phyloP scores from a whole-genome alignment of 1,284 basidiomycete genomes.

The Phlebopus sp. region DNA sequence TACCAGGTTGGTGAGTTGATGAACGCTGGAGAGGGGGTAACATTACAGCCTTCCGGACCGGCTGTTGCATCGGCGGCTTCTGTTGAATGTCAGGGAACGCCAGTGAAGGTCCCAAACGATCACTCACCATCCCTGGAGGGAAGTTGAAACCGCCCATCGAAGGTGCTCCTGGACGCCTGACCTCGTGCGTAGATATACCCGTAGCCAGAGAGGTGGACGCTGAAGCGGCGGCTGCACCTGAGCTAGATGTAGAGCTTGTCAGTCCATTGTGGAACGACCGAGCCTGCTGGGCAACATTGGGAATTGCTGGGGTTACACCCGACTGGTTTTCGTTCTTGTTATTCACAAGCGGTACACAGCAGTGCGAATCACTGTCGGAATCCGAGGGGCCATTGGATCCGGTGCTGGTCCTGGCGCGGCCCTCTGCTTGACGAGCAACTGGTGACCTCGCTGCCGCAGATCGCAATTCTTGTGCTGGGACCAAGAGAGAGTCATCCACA shows the following conservation, averaged over 20 bases:
- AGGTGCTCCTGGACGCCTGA: constrained; percentile 32
- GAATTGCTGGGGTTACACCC: background rate
- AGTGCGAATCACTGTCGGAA: background rate
- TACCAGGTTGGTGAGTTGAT: constrained; percentile 5
- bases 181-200: background rate
- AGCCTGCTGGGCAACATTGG: background rate
- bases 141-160: constrained; percentile 55
- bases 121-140: constrained; percentile 43
- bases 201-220: background rate
- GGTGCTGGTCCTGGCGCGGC: constrained; percentile 2
- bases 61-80: constrained; percentile 7
- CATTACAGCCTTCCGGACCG: constrained; percentile 3
- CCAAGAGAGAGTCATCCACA: constrained; percentile 7
- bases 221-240: constrained; percentile 6
- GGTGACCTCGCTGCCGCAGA: background rate
- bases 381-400: constrained; percentile 2
- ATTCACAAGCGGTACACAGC: background rate
- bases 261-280: constrained; percentile 3
- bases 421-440: constrained; percentile 3
- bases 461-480: constrained; percentile 1
- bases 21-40: constrained; percentile 2
- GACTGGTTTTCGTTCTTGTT: constrained; percentile 2
- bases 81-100: background rate
- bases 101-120: background rate
- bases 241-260: constrained; percentile 9